Percentiles rank a stretch among this genome's conserved stretches.
Evolutionary conservation across 805 yeast genomes (phyloP).

Genomic region (Yarrowia porcina): DNA sequence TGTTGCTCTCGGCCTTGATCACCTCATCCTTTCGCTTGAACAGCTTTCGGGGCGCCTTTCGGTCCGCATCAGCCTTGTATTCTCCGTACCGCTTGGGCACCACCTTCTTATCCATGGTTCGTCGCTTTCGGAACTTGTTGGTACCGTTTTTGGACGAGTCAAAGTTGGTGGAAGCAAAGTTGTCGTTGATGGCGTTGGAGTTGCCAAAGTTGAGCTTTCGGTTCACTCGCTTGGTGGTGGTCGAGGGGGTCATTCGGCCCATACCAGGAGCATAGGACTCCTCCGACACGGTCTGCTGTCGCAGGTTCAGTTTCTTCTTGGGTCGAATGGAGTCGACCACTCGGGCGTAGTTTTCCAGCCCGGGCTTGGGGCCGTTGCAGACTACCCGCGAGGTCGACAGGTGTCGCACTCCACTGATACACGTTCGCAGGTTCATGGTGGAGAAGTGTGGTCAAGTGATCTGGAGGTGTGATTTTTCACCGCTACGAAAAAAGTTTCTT

Average conservation of each 20-base stretch:
- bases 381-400: constrained; percentile 16
- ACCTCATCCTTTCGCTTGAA: neutral
- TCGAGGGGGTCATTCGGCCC: constrained; percentile 6
- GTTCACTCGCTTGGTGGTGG: neutral
- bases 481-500: neutral
- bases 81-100: constrained; percentile 19
- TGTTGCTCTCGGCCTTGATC: neutral
- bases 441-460: neutral
- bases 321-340: constrained; percentile 23
- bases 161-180: constrained; percentile 9
- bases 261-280: constrained; percentile 5
- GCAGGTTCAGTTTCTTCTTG: constrained; percentile 17
- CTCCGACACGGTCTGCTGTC: neutral
- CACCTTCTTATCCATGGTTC: constrained; percentile 11
- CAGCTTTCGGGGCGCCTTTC: constrained; percentile 24
- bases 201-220: constrained; percentile 12
- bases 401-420: constrained; percentile 14
- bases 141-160: neutral
- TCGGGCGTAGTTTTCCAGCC: constrained; percentile 25
- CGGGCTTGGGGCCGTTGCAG: constrained; percentile 18
- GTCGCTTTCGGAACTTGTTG: constrained; percentile 14
- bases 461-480: constrained; percentile 18
- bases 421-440: constrained; percentile 23
- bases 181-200: neutral
- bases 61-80: constrained; percentile 17